A percentile compares a stretch with the other conserved stretches of the same genome.
These are phyloP conservation scores for Collybiopsis confluens DNA, from an alignment of 768 basidiomycete species.

Conservation along the genomic window DNA sequence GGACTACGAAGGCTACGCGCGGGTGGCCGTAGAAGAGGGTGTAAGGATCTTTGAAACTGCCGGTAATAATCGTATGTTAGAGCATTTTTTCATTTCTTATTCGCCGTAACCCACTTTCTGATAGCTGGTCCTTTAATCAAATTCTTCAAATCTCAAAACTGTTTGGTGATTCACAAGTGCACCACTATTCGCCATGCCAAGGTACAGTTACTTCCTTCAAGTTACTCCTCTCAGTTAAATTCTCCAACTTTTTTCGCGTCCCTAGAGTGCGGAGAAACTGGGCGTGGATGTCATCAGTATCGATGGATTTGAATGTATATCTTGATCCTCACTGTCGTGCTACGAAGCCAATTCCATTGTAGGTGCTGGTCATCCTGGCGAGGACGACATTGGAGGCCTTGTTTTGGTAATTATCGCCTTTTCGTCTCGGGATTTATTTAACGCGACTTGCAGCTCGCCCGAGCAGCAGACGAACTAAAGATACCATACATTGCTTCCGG, in stretches of 20 bases:
- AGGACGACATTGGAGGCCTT: constrained; percentile 87
- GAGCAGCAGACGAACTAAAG: constrained; percentile 79
- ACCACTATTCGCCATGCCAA: constrained; percentile 84
- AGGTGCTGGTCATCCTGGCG: constrained; percentile 94
- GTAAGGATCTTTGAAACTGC: constrained; percentile 91
- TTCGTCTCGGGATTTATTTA: not conserved
- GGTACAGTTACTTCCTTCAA: constrained; percentile 36
- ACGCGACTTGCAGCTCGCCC: constrained; percentile 56
- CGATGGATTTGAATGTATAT: constrained; percentile 85
- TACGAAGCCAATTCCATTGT: not conserved
- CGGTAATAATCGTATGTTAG: constrained; percentile 75
- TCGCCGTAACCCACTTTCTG: not conserved
- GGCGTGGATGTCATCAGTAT: constrained; percentile 89
- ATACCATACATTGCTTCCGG: constrained; percentile 89
- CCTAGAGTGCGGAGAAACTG: constrained; percentile 55
- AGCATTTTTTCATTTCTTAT: not conserved
- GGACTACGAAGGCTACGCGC: constrained; percentile 81
- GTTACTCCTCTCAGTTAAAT: not conserved
- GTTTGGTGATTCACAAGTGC: constrained; percentile 87
- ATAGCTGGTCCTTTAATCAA: constrained; percentile 74
- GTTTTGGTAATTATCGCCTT: constrained; percentile 55
- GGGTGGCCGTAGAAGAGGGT: constrained; percentile 81
- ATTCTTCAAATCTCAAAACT: constrained; percentile 74
- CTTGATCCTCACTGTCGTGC: not conserved
- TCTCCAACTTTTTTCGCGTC: not conserved